Evolutionary conservation across 225 moss, liverwort and hornwort genomes (phyloP).

Genomic region (Antitrichia curtipendula): DNA sequence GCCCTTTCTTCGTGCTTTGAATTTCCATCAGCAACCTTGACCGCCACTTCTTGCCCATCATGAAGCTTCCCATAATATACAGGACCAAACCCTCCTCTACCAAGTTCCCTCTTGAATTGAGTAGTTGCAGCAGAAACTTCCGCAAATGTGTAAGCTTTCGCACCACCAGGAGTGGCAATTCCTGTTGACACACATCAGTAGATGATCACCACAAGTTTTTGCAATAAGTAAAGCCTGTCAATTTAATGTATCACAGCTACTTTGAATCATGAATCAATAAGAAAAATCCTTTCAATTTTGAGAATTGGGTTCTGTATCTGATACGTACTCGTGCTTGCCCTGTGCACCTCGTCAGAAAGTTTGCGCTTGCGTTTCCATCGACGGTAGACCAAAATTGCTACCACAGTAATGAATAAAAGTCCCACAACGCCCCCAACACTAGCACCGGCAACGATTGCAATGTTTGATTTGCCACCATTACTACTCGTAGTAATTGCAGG

Average conservation of each 20-base stretch:
- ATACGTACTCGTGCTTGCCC: background rate
- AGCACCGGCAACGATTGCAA: background rate
- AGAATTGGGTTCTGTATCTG: background rate
- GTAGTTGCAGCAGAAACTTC: constrained; percentile 19
- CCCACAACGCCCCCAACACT: background rate
- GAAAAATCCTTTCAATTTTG: background rate
- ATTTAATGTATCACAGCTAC: background rate
- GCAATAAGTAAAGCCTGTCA: background rate
- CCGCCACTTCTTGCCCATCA: constrained; percentile 28
- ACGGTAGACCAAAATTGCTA: background rate
- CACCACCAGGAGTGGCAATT: background rate
- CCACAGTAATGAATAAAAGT: background rate
- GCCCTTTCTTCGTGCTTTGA: constrained; percentile 5
- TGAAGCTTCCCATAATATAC: constrained; percentile 10
- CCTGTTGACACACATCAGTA: background rate
- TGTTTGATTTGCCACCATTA: background rate
- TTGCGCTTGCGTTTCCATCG: background rate
- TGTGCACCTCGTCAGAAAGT: background rate
- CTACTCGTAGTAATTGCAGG: background rate
- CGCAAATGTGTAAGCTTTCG: background rate
- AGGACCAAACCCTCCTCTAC: background rate
- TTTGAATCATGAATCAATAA: background rate
- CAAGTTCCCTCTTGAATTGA: constrained; percentile 8
- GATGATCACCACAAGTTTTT: background rate
- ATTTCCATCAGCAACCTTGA: constrained; percentile 13